Evolutionary conservation across 1,284 basidiomycete genomes (phyloP), one percentile per base, ranked within the genome.

Genomic region (Paramarasmius palmivorus): DNA sequence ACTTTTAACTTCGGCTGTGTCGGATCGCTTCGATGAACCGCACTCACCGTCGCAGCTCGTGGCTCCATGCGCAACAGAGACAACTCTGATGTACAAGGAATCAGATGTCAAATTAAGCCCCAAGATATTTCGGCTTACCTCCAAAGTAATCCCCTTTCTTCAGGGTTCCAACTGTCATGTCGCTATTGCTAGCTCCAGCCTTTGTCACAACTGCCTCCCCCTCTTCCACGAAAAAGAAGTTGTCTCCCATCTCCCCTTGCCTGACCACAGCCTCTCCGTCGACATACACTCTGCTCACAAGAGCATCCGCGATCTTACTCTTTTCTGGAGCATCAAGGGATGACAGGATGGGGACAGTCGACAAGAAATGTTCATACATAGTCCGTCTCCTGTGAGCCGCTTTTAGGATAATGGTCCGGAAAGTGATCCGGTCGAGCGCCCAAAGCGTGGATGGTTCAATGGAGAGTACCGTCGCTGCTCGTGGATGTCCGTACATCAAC

Each of bases 131-230:
- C 52, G 17, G 72, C 88, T 65, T 63, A 93, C 95, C 95, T 72
- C 96, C 96, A 77, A 99, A 99, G 81, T 98, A 99, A 71, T 99
- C 95, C 12, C 96, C 96, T 64, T 94, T 92, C 62, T 78, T 82
- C 50, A 93, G 81, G 53, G 76, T 81, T 15, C 90, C 91, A 10
- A 98, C 92, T 8, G 79, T 74, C 20, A 86, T 76, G 59, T 92
- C 89, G 48, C 77, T 74, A 56, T 75, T 69, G 49, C 83, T 78
- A 86, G 81, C 39, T 73, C 74, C 35, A 19, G 37, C 42, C 76
- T 98, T 97, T 54, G 90, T 90, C 3, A 95, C 95, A 53, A 88
- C 77, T 2, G 95, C 96, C 58, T 90, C 83, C 19, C 96, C 96
- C 61, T 93, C 92, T 67, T 98, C 95, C 50, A 99, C 87, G 61